Conservation (phyloP, 1,284 basidiomycete species). For the Leccinum pachyderme region DNA sequence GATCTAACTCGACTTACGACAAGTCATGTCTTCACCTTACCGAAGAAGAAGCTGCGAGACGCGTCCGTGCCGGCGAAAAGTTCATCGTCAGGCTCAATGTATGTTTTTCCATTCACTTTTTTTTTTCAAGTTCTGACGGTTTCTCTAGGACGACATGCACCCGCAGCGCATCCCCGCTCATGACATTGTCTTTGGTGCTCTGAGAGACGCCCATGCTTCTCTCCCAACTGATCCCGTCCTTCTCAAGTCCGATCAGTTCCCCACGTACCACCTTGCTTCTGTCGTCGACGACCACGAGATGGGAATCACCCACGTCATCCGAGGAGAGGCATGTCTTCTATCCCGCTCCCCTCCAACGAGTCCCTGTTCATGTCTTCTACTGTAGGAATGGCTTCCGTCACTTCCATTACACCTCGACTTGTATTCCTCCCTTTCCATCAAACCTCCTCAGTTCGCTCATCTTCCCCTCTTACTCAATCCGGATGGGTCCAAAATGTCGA, state of each 20-base stretch:
- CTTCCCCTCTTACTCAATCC: constrained; percentile 88
- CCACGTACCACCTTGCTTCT: constrained; percentile 95
- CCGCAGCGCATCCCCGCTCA: constrained; percentile 45
- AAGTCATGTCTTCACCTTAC: constrained; percentile 81
- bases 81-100: constrained; percentile 88
- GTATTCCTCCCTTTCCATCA: constrained; percentile 75
- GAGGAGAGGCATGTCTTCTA: constrained; percentile 74
- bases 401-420: constrained; percentile 91
- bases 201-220: constrained; percentile 74
- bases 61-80: constrained; percentile 73
- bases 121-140: constrained; percentile 5
- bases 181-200: constrained; percentile 77
- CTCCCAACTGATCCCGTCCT: constrained; percentile 89
- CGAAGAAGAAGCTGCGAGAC: constrained; percentile 79
- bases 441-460: constrained; percentile 85
- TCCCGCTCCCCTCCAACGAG: neutral
- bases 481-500: constrained; percentile 94
- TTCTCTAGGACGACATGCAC: constrained; percentile 50
- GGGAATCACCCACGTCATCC: constrained; percentile 92
- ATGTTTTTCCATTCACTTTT: constrained; percentile 26
- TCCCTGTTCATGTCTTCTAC: neutral
- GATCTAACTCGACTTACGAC: constrained; percentile 81
- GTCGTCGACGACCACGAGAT: constrained; percentile 96
- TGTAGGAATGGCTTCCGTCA: constrained; percentile 93
- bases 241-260: constrained; percentile 89